Evolutionary conservation across 768 basidiomycete genomes (phyloP).

Genomic region (Paxillus ammoniavirescens): DNA sequence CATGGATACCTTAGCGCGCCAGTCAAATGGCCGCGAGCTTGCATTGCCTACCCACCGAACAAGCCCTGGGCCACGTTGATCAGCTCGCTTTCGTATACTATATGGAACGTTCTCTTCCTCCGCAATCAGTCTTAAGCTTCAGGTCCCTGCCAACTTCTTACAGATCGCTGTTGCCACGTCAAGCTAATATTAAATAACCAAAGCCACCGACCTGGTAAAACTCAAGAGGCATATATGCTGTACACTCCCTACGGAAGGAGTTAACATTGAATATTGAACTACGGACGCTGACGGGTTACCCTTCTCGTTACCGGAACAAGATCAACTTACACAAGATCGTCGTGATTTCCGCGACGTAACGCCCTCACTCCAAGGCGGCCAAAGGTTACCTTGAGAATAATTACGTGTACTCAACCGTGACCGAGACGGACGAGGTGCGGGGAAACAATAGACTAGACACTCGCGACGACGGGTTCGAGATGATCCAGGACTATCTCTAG

Average conservation of each 20-base stretch:
- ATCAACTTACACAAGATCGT: slow-evolving; percentile 51
- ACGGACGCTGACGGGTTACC: slow-evolving; percentile 32
- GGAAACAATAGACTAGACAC: slow-evolving; percentile 51
- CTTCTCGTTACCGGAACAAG: slow-evolving; percentile 37
- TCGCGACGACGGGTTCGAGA: slow-evolving; percentile 53
- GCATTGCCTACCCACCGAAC: too few relatives aligned
- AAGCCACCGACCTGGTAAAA: too few relatives aligned
- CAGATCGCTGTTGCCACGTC: slow-evolving; percentile 8
- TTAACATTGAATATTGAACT: too few relatives aligned
- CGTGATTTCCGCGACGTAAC: slow-evolving; percentile 60
- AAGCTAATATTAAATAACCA: neutral
- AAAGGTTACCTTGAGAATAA: slow-evolving; percentile 45
- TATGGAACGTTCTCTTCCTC: slow-evolving; percentile 14
- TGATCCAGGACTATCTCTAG: slow-evolving; percentile 59
- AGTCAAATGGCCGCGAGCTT: too few relatives aligned
- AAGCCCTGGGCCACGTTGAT: too few relatives aligned
- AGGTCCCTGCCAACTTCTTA: neutral
- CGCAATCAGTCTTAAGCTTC: neutral
- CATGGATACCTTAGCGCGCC: too few relatives aligned
- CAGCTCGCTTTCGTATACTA: too few relatives aligned
- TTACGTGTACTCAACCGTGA: slow-evolving; percentile 33
- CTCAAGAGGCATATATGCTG: too few relatives aligned
- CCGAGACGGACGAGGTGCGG: slow-evolving; percentile 34
- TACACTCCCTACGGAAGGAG: slow-evolving; percentile 14
- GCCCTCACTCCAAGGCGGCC: slow-evolving; percentile 50